Conservation (phyloP, 345 rosid species). For the Excoecaria cochinchinensis region DNA sequence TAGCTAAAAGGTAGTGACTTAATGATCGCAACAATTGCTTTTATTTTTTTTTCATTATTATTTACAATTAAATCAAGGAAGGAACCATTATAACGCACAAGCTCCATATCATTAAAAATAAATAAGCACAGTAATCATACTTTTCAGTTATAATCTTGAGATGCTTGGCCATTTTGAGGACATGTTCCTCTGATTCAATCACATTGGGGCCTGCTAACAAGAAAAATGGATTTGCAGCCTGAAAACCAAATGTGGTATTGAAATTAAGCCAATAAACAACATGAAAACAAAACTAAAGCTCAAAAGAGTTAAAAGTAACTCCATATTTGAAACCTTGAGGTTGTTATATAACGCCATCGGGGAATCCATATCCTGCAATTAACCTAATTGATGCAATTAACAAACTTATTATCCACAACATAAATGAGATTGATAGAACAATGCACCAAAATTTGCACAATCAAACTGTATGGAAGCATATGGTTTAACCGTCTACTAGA, state of each 20-base stretch:
- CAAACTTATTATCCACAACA: background rate
- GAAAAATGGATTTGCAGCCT: constrained; percentile 89
- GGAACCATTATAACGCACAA: background rate
- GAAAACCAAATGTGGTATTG: constrained; percentile 11
- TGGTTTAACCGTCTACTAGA: too few species aligned
- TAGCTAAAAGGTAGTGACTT: background rate
- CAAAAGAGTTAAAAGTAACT: background rate
- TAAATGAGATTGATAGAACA: background rate
- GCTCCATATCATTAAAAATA: background rate
- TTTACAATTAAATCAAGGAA: background rate
- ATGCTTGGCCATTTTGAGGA: constrained; percentile 70
- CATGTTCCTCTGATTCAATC: constrained; percentile 93
- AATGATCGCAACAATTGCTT: background rate
- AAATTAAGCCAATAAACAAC: background rate
- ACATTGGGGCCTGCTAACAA: constrained; percentile 94
- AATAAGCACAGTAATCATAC: constrained; percentile 40
- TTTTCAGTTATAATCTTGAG: constrained; percentile 63
- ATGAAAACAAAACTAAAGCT: background rate
- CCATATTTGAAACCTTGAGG: constrained; percentile 51
- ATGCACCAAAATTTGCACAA: background rate
- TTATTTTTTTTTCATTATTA: background rate
- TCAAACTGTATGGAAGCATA: too few species aligned
- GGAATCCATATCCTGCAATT: constrained; percentile 42
- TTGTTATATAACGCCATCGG: constrained; percentile 55
- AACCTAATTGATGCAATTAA: background rate